Evolutionary conservation across 768 basidiomycete genomes (phyloP).

Genomic region (Pilatotrama ljubarskyi): DNA sequence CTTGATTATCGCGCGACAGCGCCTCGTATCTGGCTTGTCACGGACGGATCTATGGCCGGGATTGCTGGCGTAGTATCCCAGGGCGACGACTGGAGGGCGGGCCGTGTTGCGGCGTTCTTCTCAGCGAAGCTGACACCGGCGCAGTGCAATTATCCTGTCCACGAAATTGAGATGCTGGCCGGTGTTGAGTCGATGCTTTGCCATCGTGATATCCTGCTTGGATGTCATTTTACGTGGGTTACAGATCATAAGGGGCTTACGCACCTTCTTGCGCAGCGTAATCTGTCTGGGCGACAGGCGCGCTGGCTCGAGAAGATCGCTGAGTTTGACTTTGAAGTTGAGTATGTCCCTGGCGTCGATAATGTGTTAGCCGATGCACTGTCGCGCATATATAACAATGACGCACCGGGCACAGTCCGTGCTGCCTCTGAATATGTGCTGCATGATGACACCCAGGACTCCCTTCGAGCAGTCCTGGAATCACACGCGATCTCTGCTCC

Average conservation of each 20-base stretch:
- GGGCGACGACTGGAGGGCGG: conserved; percentile 20
- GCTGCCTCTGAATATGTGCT: conserved; percentile 24
- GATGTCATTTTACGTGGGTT: conserved; percentile 24
- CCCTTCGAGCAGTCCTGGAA: not conserved
- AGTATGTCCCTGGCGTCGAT: conserved; percentile 31
- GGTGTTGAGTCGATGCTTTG: conserved; percentile 41
- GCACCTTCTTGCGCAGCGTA: conserved; percentile 25
- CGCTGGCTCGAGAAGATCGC: conserved; percentile 30
- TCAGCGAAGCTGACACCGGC: conserved; percentile 30
- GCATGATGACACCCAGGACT: conserved; percentile 16
- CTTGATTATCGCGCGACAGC: conserved; percentile 29
- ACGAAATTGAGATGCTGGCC: conserved; percentile 39
- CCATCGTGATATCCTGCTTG: conserved; percentile 29
- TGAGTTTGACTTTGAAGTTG: conserved; percentile 34
- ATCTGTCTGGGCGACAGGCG: conserved; percentile 29
- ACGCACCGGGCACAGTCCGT: conserved; percentile 24
- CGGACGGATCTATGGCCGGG: conserved; percentile 27
- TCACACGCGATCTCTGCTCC: conserved; percentile 17
- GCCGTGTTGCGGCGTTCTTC: conserved; percentile 27
- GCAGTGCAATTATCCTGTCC: conserved; percentile 38
- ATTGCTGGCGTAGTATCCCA: conserved; percentile 25
- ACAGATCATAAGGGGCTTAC: conserved; percentile 33
- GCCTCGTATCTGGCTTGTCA: conserved; percentile 26
- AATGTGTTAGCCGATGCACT: conserved; percentile 32
- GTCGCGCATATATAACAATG: conserved; percentile 21